A percentile compares a stretch with the other conserved stretches of the same genome.
These are phyloP conservation scores for Myriangium duriaei DNA, from an alignment of 2,329 filamentous ascomycete species.

Conservation along the genomic window DNA sequence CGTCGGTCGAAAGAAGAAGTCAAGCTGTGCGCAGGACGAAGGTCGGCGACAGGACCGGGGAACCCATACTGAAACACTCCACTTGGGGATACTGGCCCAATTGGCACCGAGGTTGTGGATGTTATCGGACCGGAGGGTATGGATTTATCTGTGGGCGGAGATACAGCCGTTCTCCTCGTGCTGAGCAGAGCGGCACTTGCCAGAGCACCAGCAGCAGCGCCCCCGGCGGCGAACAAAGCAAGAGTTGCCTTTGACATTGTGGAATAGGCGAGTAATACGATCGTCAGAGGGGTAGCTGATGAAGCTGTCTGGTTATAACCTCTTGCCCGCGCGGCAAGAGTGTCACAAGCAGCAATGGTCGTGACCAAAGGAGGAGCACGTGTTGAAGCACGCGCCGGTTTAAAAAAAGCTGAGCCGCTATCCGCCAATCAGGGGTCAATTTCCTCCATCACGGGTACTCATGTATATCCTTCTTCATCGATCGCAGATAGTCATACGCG, in stretches of 20 bases:
- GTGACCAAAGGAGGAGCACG: too few relatives aligned
- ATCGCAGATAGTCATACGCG: too few relatives aligned
- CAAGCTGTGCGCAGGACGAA: constrained; percentile 63
- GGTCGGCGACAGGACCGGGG: constrained; percentile 76
- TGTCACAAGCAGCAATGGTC: too few relatives aligned
- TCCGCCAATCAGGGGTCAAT: too few relatives aligned
- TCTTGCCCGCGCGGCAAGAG: too few relatives aligned
- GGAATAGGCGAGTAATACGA: too few relatives aligned
- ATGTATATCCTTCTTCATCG: too few relatives aligned
- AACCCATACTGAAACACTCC: constrained; percentile 54
- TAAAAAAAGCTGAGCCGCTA: too few relatives aligned
- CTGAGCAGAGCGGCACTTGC: constrained; percentile 29
- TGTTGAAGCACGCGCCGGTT: too few relatives aligned
- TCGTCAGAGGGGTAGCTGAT: too few relatives aligned
- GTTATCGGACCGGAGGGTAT: constrained; percentile 18
- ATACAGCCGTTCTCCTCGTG: constrained; percentile 20
- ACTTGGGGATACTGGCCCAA: constrained; percentile 33
- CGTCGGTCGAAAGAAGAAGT: constrained; percentile 84
- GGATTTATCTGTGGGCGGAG: constrained; percentile 15
- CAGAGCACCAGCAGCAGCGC: constrained; percentile 37
- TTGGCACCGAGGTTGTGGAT: constrained; percentile 17
- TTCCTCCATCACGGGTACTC: too few relatives aligned
- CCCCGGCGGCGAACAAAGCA: constrained; percentile 36
- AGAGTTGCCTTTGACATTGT: constrained; percentile 39
- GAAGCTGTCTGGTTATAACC: too few relatives aligned